These are phyloP conservation scores for Globisporangium mamillatum DNA, from an alignment of 352 stramenopile genomes.

Conservation along the genomic window DNA sequence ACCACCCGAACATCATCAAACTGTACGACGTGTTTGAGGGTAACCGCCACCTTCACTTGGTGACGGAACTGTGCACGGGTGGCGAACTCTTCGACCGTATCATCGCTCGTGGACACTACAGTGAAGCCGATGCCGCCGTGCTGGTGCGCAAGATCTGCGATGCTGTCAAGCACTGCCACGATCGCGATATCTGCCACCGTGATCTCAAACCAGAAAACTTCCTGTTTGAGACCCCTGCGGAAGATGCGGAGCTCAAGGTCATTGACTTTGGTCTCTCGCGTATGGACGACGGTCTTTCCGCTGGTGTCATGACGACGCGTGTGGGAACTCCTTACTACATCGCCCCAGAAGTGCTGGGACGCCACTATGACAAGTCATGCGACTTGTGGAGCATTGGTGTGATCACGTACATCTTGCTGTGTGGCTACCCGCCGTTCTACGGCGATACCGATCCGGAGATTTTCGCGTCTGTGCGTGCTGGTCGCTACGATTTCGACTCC, in stretches of 20 bases:
- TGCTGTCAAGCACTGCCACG: constrained; percentile 97
- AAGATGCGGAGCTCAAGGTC: constrained; percentile 95
- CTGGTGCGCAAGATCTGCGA: constrained; percentile 97
- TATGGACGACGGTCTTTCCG: constrained; percentile 84
- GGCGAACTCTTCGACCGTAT: constrained; percentile 96
- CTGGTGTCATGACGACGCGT: constrained; percentile 92
- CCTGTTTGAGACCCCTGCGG: constrained; percentile 89
- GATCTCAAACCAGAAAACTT: constrained; percentile 99
- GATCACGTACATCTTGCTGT: constrained; percentile 96
- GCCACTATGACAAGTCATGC: constrained; percentile 95
- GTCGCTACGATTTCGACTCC: constrained; percentile 84
- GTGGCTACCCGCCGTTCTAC: constrained; percentile 95
- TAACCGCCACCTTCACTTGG: constrained; percentile 94
- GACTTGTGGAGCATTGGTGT: constrained; percentile 96
- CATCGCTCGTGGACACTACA: constrained; percentile 92
- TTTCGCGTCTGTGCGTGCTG: constrained; percentile 77
- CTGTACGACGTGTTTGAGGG: constrained; percentile 97
- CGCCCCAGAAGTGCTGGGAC: constrained; percentile 92
- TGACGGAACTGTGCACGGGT: constrained; percentile 97
- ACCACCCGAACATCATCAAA: constrained; percentile 98
- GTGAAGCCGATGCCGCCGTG: constrained; percentile 93
- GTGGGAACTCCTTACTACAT: constrained; percentile 97
- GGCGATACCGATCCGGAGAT: constrained; percentile 92
- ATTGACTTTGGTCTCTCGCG: constrained; percentile 98
- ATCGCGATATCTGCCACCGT: constrained; percentile 96